Evolutionary conservation across 1,284 basidiomycete species (phyloP).

Genomic region (Sporisorium sorghi): DNA sequence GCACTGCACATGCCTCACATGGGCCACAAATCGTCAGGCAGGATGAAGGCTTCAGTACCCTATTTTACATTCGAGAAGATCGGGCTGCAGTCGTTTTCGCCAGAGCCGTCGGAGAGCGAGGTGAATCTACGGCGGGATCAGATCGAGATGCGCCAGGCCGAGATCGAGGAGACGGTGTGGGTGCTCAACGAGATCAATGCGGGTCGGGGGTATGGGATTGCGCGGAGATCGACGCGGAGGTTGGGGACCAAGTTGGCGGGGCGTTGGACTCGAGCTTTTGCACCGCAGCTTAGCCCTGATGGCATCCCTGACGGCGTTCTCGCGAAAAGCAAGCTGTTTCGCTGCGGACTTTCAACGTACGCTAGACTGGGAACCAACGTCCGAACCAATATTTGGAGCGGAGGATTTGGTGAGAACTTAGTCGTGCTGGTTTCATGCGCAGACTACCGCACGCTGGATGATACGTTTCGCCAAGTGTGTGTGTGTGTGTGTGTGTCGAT

Average conservation of each 20-base stretch:
- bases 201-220: constrained; percentile 62
- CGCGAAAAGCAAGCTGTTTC: too few species aligned
- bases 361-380: too few species aligned
- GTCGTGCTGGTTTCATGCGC: too few species aligned
- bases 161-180: constrained; percentile 70
- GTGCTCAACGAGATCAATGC: constrained; percentile 66
- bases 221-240: constrained; percentile 48
- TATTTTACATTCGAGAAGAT: constrained; percentile 69
- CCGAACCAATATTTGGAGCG: too few species aligned
- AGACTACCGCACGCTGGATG: too few species aligned
- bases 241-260: constrained; percentile 52
- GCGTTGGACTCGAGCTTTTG: too few species aligned
- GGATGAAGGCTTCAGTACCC: constrained; percentile 42
- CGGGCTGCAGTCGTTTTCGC: constrained; percentile 64
- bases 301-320: too few species aligned
- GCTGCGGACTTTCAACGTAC: too few species aligned
- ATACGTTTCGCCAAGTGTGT: too few species aligned
- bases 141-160: constrained; percentile 71
- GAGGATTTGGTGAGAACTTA: too few species aligned
- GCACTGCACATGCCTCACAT: constrained; percentile 12
- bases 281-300: too few species aligned
- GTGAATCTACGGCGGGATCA: constrained; percentile 71
- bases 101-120: constrained; percentile 67
- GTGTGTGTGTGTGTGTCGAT: not conserved
- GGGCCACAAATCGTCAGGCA: constrained; percentile 19